A percentile compares a stretch with the other conserved stretches of the same genome.
Evolutionary conservation across 179 eudicot species (phyloP).

Genomic region (Silene noctiflora): DNA sequence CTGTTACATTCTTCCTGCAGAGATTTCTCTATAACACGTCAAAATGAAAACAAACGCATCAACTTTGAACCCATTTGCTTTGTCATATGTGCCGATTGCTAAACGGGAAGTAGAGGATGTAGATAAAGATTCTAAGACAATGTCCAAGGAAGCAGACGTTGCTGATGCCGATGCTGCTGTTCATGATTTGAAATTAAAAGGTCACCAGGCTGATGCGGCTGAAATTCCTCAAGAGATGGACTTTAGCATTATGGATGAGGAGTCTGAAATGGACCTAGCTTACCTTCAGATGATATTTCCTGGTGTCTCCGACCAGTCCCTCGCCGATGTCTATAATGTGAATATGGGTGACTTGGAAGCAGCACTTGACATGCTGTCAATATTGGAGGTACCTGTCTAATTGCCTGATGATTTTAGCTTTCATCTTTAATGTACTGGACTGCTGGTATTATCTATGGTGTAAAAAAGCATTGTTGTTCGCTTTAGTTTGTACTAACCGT

Average conservation of each 20-base stretch:
- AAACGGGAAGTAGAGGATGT: conserved; percentile 40
- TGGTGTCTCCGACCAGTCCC: conserved; percentile 71
- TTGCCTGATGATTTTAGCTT: neutral
- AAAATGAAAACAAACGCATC: conserved; percentile 57
- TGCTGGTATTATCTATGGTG: neutral
- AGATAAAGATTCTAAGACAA: conserved; percentile 21
- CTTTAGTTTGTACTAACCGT: neutral
- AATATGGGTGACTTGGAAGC: conserved; percentile 78
- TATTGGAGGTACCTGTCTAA: conserved; percentile 58
- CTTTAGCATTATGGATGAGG: conserved; percentile 41
- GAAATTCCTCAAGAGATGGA: conserved; percentile 31
- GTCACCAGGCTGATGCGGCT: conserved; percentile 35
- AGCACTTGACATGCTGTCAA: conserved; percentile 74
- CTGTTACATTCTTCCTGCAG: conserved; percentile 25
- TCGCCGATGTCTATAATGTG: conserved; percentile 65
- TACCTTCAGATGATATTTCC: conserved; percentile 84
- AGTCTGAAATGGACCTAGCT: conserved; percentile 67
- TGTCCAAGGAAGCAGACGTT: conserved; percentile 19
- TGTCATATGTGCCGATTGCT: conserved; percentile 60
- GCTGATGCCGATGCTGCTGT: neutral
- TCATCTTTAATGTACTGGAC: neutral
- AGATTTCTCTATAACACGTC: neutral
- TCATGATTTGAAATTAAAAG: conserved; percentile 41
- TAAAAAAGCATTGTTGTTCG: neutral
- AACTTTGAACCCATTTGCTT: conserved; percentile 70